phyloP scores from a whole-genome alignment of 2,329 filamentous ascomycete species.

The Exophiala sp. region DNA sequence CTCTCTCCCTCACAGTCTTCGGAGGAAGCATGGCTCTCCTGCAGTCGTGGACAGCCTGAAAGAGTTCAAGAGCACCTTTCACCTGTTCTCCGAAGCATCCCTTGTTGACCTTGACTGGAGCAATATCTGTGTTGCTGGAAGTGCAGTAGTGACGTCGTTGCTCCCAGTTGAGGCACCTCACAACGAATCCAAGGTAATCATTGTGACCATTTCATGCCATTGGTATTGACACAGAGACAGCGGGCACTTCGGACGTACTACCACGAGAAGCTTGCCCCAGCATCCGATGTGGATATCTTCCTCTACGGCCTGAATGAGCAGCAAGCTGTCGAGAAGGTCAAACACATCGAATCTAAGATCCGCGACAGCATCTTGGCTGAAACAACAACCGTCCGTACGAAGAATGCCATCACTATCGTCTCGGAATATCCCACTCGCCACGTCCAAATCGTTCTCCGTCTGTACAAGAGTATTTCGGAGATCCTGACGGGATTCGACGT shows the following conservation, averaged over 20 bases:
- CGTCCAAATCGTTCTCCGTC: slow-evolving; percentile 76
- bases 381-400: slow-evolving; percentile 76
- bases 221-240: slow-evolving; percentile 4
- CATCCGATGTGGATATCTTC: slow-evolving; percentile 82
- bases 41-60: slow-evolving; percentile 62
- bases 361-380: slow-evolving; percentile 74
- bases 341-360: slow-evolving; percentile 69
- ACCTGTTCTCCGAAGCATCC: slow-evolving; percentile 72
- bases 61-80: slow-evolving; percentile 73
- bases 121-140: slow-evolving; percentile 76
- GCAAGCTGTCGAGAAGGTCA: slow-evolving; percentile 75
- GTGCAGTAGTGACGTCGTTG: slow-evolving; percentile 71
- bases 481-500: slow-evolving; percentile 86
- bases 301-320: slow-evolving; percentile 73
- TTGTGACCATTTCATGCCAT: not conserved
- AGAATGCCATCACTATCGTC: slow-evolving; percentile 79
- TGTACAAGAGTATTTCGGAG: slow-evolving; percentile 77
- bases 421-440: slow-evolving; percentile 79
- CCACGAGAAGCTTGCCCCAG: slow-evolving; percentile 72
- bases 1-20: slow-evolving; percentile 43
- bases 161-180: slow-evolving; percentile 62
- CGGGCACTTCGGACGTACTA: slow-evolving; percentile 60
- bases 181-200: slow-evolving; percentile 50
- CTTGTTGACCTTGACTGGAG: slow-evolving; percentile 71
- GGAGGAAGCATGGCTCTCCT: slow-evolving; percentile 56